A percentile compares a stretch with the other conserved stretches of the same genome.
Conservation (phyloP, 1,139 yeast genomes). For the Sugiyamaella neomexicana region DNA sequence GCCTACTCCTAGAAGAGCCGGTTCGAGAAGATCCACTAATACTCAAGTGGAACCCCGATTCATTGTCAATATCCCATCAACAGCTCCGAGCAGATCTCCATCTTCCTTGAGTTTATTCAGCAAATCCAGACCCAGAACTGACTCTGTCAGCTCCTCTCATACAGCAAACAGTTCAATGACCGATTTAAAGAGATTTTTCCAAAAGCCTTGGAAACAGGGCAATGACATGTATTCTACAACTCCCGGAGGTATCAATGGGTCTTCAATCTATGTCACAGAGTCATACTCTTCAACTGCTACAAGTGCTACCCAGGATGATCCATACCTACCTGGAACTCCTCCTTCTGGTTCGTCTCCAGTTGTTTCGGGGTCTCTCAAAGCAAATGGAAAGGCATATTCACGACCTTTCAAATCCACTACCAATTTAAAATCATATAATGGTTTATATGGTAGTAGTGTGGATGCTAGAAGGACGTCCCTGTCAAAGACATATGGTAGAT, state of each 20-base stretch:
- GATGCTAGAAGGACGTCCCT: slow-evolving; percentile 42
- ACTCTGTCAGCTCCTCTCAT: slow-evolving; percentile 28
- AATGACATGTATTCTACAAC: slow-evolving; percentile 8
- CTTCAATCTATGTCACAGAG: slow-evolving; percentile 20
- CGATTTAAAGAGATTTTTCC: slow-evolving; percentile 38
- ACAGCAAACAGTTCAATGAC: slow-evolving; percentile 30
- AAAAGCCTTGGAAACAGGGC: slow-evolving; percentile 34
- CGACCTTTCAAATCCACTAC: slow-evolving; percentile 27
- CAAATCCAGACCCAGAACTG: slow-evolving; percentile 30
- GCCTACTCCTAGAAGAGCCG: slow-evolving; percentile 15
- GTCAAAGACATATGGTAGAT: slow-evolving; percentile 75
- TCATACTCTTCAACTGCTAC: slow-evolving; percentile 16
- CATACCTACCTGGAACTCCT: slow-evolving; percentile 17
- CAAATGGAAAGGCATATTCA: slow-evolving; percentile 17
- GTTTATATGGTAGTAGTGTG: slow-evolving; percentile 17
- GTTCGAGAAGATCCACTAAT: slow-evolving; percentile 18
- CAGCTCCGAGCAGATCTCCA: slow-evolving; percentile 31
- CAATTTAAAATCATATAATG: slow-evolving; percentile 21
- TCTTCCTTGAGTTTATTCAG: slow-evolving; percentile 34
- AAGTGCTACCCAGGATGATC: slow-evolving; percentile 14
- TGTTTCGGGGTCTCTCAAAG: slow-evolving; percentile 18
- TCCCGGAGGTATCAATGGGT: slow-evolving; percentile 3
- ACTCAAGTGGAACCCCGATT: slow-evolving; percentile 31
- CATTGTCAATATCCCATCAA: slow-evolving; percentile 28
- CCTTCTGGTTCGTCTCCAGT: slow-evolving; percentile 22